Base-by-base conservation (phyloP, 768 basidiomycete genomes). In the Tricholoma terreum region DNA sequence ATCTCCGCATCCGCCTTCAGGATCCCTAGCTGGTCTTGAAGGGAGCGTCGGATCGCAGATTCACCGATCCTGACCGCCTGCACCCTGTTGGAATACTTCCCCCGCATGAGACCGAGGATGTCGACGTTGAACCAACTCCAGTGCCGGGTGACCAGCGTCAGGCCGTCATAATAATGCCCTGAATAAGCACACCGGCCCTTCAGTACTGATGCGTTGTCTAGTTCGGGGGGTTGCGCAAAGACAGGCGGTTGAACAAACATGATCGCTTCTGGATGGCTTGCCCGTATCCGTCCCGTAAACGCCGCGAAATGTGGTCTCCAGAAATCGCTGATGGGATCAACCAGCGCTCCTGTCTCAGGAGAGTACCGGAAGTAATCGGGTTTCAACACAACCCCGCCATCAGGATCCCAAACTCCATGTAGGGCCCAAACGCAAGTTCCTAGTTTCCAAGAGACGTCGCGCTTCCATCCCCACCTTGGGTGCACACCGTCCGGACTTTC, bases 101-200 rank as follows among this genome's bases (percentile, higher is more conserved):
- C 92, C 17, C 96, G 77, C 33, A 99, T 71, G n/a, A 98, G 68
- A 1, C 96, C 97, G 0, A 99, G 74, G 1, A 95, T 94, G 71
- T 98, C 94, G 2, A 93, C 94, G 64, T 98, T 98, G 80, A 93
- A 90, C 86, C 88, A 88, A 67, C 94, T 89, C 92, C 91, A 94
- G 65, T 94, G 92, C 34, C 92, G 80, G 33, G 91, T 90, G n/a
- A 98, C 77, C 40, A 98, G 82, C 0, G 96, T 98, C 38, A 98
- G 75, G 1, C 95, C 95, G 63, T 98, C 95, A 66, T 98, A 98
- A 70, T 94, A 98, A 69, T 98, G 96, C 0, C 86, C 79, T 4
- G 89, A 86, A 61, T 91, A 88, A 31, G 75, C 84, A 27, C 81
- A 86, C 2, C 88, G 84, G 1, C 94, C 86, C 12, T 82, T 79